Evolutionary conservation across 768 basidiomycete genomes (phyloP).

Genomic region (Rhodosporidiobolus odoratus): DNA sequence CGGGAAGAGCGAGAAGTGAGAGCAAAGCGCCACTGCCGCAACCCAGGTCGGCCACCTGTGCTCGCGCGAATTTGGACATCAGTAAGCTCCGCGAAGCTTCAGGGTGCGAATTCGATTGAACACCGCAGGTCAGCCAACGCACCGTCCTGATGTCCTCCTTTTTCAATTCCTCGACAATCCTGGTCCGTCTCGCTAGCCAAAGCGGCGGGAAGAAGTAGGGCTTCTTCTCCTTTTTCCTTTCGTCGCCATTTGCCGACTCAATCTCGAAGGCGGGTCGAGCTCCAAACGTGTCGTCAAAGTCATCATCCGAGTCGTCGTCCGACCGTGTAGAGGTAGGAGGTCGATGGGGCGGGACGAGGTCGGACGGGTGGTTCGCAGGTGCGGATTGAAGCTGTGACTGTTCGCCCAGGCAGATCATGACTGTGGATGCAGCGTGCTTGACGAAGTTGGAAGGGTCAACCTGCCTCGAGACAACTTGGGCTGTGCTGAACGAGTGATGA

Average conservation of each 20-base stretch:
- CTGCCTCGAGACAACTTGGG: no score
- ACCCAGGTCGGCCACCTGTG: conserved; percentile 65
- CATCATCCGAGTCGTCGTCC: neutral
- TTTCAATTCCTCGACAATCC: conserved; percentile 13
- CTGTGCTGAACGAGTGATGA: no score
- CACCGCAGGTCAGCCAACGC: neutral
- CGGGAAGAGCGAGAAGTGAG: conserved; percentile 63
- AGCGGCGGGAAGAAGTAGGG: conserved; percentile 41
- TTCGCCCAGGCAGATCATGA: no score
- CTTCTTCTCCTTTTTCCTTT: no score
- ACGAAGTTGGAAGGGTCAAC: no score
- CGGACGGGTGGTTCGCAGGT: no score
- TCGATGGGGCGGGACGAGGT: neutral
- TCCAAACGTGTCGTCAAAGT: conserved; percentile 16
- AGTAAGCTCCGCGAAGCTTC: no score
- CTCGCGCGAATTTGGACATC: no score
- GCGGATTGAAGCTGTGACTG: no score
- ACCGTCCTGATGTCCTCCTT: conserved; percentile 24
- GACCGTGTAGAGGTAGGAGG: neutral
- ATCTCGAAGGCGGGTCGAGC: no score
- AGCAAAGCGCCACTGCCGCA: conserved; percentile 78
- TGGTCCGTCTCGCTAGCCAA: conserved; percentile 25
- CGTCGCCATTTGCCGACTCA: neutral
- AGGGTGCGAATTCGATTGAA: no score
- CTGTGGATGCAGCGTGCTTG: no score